Conservation (phyloP, 768 basidiomycete species). For the Naganishia randhawae region DNA sequence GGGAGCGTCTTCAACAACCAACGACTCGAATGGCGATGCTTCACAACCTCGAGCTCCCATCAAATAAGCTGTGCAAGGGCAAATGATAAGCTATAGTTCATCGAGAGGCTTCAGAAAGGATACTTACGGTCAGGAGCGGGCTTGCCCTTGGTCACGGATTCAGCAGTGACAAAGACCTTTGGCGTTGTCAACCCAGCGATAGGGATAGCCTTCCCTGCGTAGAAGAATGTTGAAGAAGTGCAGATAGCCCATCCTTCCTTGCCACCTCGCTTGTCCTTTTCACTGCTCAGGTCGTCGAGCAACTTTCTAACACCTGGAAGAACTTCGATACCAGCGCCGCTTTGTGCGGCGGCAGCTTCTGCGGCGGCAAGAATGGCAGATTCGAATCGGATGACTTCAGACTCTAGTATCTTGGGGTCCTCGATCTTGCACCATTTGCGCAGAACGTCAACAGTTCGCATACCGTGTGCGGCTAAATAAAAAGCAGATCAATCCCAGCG, state of each 20-base stretch:
- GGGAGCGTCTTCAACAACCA: slow-evolving; percentile 85
- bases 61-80: slow-evolving; percentile 56
- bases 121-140: slow-evolving; percentile 66
- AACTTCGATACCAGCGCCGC: slow-evolving; percentile 53
- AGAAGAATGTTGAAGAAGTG: slow-evolving; percentile 74
- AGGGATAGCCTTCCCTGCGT: slow-evolving; percentile 66
- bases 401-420: slow-evolving; percentile 53
- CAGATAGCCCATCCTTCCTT: slow-evolving; percentile 80
- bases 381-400: slow-evolving; percentile 73
- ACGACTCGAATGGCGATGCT: slow-evolving; percentile 61
- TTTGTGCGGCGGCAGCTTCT: slow-evolving; percentile 63
- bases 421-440: slow-evolving; percentile 66
- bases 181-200: slow-evolving; percentile 61
- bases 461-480: slow-evolving; percentile 63
- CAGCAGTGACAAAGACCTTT: slow-evolving; percentile 66
- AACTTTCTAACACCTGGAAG: slow-evolving; percentile 64
- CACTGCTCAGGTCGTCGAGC: slow-evolving; percentile 38
- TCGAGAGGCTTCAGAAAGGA: slow-evolving; percentile 39
- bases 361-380: slow-evolving; percentile 46
- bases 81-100: neutral
- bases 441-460: slow-evolving; percentile 71
- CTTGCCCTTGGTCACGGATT: slow-evolving; percentile 73
- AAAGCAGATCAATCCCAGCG: neutral
- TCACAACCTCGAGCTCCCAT: slow-evolving; percentile 66
- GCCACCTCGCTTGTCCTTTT: slow-evolving; percentile 40